Evolutionary conservation across 2,329 filamentous ascomycete species (phyloP), one percentile per base, ranked within the genome.

Genomic region (Sporothrix globosa): DNA sequence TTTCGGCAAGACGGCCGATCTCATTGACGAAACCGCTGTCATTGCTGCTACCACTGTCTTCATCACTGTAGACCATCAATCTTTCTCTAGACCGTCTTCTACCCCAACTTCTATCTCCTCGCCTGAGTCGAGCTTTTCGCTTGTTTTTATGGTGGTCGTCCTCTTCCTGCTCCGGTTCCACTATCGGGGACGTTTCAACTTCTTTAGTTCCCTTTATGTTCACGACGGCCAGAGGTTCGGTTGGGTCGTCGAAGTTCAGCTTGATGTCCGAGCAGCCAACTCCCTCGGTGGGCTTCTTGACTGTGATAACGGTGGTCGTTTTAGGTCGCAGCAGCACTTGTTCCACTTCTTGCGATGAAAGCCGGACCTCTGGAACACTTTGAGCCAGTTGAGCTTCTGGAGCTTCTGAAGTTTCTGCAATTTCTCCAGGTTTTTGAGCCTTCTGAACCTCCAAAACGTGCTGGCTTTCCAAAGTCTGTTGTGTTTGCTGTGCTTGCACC

Each of bases 1-100:
- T 67, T 48, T 56, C 27, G 2, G 70, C 61, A 34, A 71, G 70
- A 13, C 53, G 53, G 67, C 34, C 27, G 50, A 69, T 27, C 6
- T 70, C 67, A 19, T 30, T 63, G 3, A 56, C 63, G 27, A 69
- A 19, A 5, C 48, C 27, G 44, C 54, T 53, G 53, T 48, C 46
- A n/a, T 30, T 46, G 44, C 50, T 53, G 67, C 24, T 39, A 1
- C 34, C 44, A 21, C 67, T 69, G 52, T 19, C 39, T 2, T 58
- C 53, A 21, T 30, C 44, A 19, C n/a, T 27, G 4, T 46, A 48
- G 52, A 13, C 24, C n/a, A n/a, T 67, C 21, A 17, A 21, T 34
- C 6, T 41, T 50, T 46, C 44, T 30, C 34, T 68, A 24, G n/a
- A 19, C 10, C 52, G 46, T 7, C 63, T 41, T 11, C 48, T 67